Evolutionary conservation across 345 rosid species (phyloP), one percentile per base, ranked within the genome.

Genomic region (Gossypioides kirkii): DNA sequence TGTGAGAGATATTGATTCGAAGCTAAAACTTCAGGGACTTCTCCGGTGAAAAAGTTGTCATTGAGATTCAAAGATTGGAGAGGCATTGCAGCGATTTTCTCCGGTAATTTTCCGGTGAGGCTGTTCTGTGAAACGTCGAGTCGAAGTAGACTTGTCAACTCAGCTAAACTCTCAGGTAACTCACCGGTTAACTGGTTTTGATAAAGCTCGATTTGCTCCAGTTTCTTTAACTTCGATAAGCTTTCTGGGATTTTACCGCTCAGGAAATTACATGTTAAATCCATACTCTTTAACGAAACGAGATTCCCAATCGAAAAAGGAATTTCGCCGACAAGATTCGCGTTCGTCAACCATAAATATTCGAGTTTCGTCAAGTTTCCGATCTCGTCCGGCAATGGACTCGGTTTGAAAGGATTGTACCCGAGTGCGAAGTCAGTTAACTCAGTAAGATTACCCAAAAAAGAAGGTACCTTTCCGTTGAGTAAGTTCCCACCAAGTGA

Each of bases 111-210:
- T 0, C 91, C 97, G 18, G 84, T 78, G 70, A 91, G 89, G 50
- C 58, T 81, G 77, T 91, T 91, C 85, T 87, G 83, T 3, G 97
- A 91, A 22, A 74, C 87, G 61, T 91, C 97, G 8, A 91, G n/a
- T 41, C 28, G 45, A 17, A 47, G 81, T 26, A 91, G 72, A 25
- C 66, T 47, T 2, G 73, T 81, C 79, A 89, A 82, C 47, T 87
- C 85, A 13, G 80, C 86, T 46, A 91, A 73, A 71, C 80, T 47
- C 73, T 77, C 91, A 7, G 92, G 93, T 23, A 91, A 79, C 20
- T 80, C 87, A 2, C 91, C 87, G 0, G 76, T 70, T 36, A 91
- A 65, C 12, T 42, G 53, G 67, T 91, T 91, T 2, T 23, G 5
- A 56, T 4, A 91, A 11, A 91, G 85, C 80, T 81, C 91, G 1